phyloP scores from a whole-genome alignment of 345 rosid genomes.

The Sonneratia alba region DNA sequence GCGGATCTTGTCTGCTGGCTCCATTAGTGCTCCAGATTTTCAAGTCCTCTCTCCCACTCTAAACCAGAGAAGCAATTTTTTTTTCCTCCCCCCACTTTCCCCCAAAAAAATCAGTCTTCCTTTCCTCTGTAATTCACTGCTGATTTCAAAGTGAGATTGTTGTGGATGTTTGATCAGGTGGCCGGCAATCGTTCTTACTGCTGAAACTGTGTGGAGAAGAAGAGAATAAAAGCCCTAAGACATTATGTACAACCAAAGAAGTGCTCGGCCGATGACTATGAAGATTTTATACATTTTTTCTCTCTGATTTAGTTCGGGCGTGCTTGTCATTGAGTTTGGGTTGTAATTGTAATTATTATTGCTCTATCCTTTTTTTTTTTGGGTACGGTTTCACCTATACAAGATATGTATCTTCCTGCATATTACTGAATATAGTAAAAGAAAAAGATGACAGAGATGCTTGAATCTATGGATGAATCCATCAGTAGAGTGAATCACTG shows the following conservation, averaged over 20 bases:
- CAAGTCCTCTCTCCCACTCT: too few species aligned
- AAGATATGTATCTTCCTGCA: background rate
- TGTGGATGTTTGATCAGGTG: background rate
- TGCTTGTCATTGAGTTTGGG: conserved; percentile 1
- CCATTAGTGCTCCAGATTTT: background rate
- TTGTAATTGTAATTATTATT: conserved; percentile 1
- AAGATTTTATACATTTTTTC: background rate
- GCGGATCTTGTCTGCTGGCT: background rate
- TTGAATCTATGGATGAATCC: too few species aligned
- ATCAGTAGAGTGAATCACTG: too few species aligned
- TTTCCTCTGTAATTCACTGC: background rate
- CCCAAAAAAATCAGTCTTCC: background rate
- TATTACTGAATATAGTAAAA: background rate
- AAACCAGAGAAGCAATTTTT: too few species aligned
- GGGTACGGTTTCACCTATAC: background rate
- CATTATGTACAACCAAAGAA: background rate
- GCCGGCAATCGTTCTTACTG: background rate
- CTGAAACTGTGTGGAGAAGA: background rate
- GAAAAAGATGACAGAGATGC: too few species aligned
- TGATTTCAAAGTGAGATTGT: background rate
- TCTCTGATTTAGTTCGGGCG: background rate
- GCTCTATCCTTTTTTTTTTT: background rate
- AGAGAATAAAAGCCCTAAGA: background rate
- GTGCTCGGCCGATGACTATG: background rate
- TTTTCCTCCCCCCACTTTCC: too few species aligned